A percentile compares a stretch with the other conserved stretches of the same genome.
Evolutionary conservation across 768 basidiomycete genomes (phyloP).

Genomic region (Phanerochaete carnosa): DNA sequence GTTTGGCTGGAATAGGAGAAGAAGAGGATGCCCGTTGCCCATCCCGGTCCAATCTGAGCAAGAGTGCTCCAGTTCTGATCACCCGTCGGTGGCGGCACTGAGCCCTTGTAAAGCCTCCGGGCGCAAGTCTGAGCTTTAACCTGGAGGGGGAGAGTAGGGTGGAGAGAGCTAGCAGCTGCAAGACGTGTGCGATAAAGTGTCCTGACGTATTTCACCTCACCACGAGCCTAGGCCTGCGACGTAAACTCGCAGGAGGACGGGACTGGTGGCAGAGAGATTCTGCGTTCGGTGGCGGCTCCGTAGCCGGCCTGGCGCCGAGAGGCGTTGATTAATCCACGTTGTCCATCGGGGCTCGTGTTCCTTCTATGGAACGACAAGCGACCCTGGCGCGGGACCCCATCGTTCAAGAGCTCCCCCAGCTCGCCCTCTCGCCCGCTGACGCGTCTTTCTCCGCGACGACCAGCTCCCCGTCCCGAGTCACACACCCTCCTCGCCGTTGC

Average conservation of each 20-base stretch:
- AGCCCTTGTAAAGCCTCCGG: not conserved
- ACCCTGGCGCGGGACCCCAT: not conserved
- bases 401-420: constrained; percentile 3
- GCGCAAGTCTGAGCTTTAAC: not conserved
- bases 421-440: constrained; percentile 30
- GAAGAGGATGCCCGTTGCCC: not conserved
- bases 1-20: not conserved
- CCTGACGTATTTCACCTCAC: not conserved
- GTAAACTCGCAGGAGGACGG: not conserved
- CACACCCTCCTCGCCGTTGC: constrained; percentile 18
- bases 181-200: not conserved
- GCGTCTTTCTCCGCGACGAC: constrained; percentile 32
- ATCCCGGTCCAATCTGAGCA: not conserved
- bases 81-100: not conserved
- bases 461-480: constrained; percentile 14
- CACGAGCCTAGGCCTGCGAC: not conserved
- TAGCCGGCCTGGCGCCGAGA: constrained; percentile 1
- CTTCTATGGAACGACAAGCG: not conserved
- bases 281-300: constrained; percentile 5
- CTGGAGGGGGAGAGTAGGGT: not conserved
- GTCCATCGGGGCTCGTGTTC: not conserved
- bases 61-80: not conserved
- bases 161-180: not conserved
- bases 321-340: not conserved
- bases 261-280: not conserved